A percentile compares a stretch with the other conserved stretches of the same genome.
These are phyloP conservation scores for Basidiobolus meristosporus DNA, from an alignment of 371 early-diverging fungal genomes.

Conservation along the genomic window DNA sequence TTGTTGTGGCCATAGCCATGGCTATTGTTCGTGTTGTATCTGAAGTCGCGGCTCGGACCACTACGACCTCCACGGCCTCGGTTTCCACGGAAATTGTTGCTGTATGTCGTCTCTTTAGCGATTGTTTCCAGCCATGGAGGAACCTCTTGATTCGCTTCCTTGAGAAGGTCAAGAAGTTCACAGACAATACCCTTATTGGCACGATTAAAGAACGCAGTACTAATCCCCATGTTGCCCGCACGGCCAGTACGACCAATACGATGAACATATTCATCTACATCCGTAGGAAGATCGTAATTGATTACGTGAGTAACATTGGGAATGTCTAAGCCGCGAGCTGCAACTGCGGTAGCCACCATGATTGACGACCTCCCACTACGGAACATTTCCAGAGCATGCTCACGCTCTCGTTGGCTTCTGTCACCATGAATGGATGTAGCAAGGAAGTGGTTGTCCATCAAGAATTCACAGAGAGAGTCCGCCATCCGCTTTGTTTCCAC, in stretches of 20 bases:
- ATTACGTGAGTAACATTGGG: conserved; percentile 80
- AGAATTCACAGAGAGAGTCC: conserved; percentile 77
- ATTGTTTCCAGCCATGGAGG: conserved; percentile 59
- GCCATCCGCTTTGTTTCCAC: conserved; percentile 98
- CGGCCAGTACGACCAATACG: conserved; percentile 99
- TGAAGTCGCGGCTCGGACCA: conserved; percentile 5
- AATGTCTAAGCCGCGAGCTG: conserved; percentile 95
- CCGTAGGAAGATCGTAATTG: conserved; percentile 88
- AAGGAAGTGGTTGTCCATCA: conserved; percentile 54
- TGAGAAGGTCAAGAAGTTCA: conserved; percentile 71
- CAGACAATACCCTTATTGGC: conserved; percentile 76
- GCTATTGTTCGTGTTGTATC: conserved; percentile 1
- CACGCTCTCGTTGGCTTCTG: conserved; percentile 91
- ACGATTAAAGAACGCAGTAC: conserved; percentile 94
- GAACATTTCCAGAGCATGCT: conserved; percentile 81
- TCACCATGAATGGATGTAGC: conserved; percentile 96
- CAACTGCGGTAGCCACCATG: conserved; percentile 98
- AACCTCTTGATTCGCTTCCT: conserved; percentile 76
- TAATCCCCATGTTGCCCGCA: conserved; percentile 85
- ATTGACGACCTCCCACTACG: conserved; percentile 77
- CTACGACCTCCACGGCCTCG: conserved; percentile 25
- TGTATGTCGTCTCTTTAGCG: conserved; percentile 25
- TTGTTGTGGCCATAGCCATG: conserved; percentile 8
- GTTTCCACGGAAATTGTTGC: conserved; percentile 40
- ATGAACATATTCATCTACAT: conserved; percentile 93